A percentile compares a stretch with the other conserved stretches of the same genome.
Conservation (phyloP, 805 yeast species). For the Starmerella khaoyaiensis region DNA sequence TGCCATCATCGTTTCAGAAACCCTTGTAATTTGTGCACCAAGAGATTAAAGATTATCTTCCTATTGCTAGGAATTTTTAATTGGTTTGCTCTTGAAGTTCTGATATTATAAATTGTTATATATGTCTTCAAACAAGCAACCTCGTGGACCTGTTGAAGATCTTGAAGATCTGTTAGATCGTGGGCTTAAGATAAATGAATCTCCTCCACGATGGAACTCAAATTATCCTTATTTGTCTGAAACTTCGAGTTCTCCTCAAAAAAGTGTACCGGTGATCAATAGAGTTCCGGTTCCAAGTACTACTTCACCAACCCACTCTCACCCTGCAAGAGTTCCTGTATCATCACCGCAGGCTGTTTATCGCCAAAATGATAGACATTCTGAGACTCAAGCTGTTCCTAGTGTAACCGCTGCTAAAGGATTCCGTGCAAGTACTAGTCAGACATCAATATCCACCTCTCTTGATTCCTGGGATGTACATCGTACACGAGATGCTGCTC, state of each 20-base stretch:
- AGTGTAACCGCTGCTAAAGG: slow-evolving; percentile 6
- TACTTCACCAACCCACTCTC: not conserved
- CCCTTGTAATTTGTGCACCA: too few relatives aligned
- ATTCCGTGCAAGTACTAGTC: slow-evolving; percentile 9
- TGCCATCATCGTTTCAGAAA: too few relatives aligned
- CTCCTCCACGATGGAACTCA: slow-evolving; percentile 16
- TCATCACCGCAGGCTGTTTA: slow-evolving; percentile 4
- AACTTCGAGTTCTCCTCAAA: not conserved
- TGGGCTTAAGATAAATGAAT: slow-evolving; percentile 10
- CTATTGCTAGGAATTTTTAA: too few relatives aligned
- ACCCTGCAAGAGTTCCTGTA: not conserved
- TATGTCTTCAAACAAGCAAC: slow-evolving; percentile 2
- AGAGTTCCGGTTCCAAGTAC: too few relatives aligned
- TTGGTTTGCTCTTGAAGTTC: too few relatives aligned
- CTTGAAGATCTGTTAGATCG: slow-evolving; percentile 20
- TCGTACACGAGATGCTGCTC: too few relatives aligned
- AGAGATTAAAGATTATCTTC: too few relatives aligned
- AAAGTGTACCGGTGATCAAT: too few relatives aligned
- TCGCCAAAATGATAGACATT: not conserved
- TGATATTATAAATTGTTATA: too few relatives aligned
- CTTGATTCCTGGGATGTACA: slow-evolving; percentile 1
- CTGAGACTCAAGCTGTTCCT: slow-evolving; percentile 13
- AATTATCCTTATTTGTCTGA: not conserved
- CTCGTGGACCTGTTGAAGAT: slow-evolving; percentile 13
- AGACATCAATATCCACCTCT: slow-evolving; percentile 3